Percentiles rank a stretch among this genome's conserved stretches.
phyloP scores from a whole-genome alignment of 495 filamentous ascomycete species.

The Aspergillus taichungensis region DNA sequence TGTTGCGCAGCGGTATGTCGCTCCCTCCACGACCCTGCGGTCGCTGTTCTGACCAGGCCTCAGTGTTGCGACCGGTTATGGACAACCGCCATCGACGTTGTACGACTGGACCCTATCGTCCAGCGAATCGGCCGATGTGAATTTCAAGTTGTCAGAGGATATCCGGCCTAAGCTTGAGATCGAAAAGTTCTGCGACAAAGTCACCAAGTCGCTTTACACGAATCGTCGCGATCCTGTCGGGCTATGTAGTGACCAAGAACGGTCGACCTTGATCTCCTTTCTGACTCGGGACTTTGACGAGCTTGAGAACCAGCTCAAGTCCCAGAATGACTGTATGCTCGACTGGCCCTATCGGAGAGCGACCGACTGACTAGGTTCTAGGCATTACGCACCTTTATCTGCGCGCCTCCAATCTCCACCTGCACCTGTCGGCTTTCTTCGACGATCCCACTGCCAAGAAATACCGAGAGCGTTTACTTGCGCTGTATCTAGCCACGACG shows the following conservation, averaged over 20 bases:
- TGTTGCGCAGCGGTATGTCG: slow-evolving; percentile 66
- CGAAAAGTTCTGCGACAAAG: slow-evolving; percentile 75
- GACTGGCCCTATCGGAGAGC: background rate
- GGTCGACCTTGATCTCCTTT: slow-evolving; percentile 55
- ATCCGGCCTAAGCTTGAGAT: slow-evolving; percentile 64
- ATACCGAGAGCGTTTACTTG: slow-evolving; percentile 69
- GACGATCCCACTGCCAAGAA: slow-evolving; percentile 64
- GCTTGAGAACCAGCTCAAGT: slow-evolving; percentile 36
- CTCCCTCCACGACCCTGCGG: background rate
- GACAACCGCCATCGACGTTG: slow-evolving; percentile 77
- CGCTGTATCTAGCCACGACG: slow-evolving; percentile 66
- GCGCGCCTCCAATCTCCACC: slow-evolving; percentile 69
- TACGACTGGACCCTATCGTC: slow-evolving; percentile 79
- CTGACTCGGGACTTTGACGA: slow-evolving; percentile 45
- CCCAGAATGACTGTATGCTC: slow-evolving; percentile 35
- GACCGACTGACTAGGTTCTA: slow-evolving; percentile 26
- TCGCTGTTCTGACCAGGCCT: slow-evolving; percentile 1
- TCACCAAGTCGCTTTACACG: slow-evolving; percentile 78
- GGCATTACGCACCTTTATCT: slow-evolving; percentile 65
- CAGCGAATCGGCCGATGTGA: slow-evolving; percentile 51
- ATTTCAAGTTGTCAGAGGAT: slow-evolving; percentile 58
- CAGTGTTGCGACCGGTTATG: slow-evolving; percentile 81
- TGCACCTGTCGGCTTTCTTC: slow-evolving; percentile 83
- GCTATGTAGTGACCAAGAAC: slow-evolving; percentile 59
- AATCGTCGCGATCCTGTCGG: slow-evolving; percentile 69